phyloP scores from a whole-genome alignment of 2,329 filamentous ascomycete species.

The Helminthosporium solani region DNA sequence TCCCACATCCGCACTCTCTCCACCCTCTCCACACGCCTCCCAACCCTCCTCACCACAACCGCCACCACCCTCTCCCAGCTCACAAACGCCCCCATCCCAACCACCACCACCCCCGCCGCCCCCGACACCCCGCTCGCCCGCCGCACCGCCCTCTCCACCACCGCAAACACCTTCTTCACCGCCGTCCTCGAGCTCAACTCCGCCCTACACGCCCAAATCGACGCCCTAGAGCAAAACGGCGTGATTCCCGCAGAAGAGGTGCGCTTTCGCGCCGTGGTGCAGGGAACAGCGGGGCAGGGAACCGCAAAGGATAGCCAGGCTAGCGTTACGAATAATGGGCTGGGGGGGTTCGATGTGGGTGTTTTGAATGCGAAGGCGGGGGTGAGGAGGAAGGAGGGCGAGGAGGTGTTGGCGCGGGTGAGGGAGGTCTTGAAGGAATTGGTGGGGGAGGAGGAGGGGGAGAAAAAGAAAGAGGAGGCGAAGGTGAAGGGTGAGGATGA shows the following conservation, averaged over 20 bases:
- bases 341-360: slow-evolving; percentile 72
- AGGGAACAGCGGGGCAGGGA: neutral
- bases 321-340: slow-evolving; percentile 46
- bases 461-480: slow-evolving; percentile 23
- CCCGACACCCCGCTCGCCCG: slow-evolving; percentile 44
- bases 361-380: slow-evolving; percentile 86
- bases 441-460: slow-evolving; percentile 17
- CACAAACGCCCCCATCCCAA: slow-evolving; percentile 53
- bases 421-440: slow-evolving; percentile 54
- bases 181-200: slow-evolving; percentile 58
- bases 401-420: slow-evolving; percentile 70
- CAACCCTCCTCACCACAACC: slow-evolving; percentile 69
- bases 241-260: slow-evolving; percentile 35
- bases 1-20: slow-evolving; percentile 36
- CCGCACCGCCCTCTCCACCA: slow-evolving; percentile 37
- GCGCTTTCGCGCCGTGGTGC: slow-evolving; percentile 13
- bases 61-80: slow-evolving; percentile 73
- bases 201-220: slow-evolving; percentile 30
- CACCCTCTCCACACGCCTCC: slow-evolving; percentile 30
- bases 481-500: slow-evolving; percentile 24
- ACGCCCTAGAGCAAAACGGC: slow-evolving; percentile 31
- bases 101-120: slow-evolving; percentile 32
- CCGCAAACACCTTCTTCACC: slow-evolving; percentile 71
- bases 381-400: slow-evolving; percentile 78
- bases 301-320: slow-evolving; percentile 23